These are phyloP conservation scores for Angomonas desouzai DNA, from an alignment of 208 protist species.

Conservation along the genomic window DNA sequence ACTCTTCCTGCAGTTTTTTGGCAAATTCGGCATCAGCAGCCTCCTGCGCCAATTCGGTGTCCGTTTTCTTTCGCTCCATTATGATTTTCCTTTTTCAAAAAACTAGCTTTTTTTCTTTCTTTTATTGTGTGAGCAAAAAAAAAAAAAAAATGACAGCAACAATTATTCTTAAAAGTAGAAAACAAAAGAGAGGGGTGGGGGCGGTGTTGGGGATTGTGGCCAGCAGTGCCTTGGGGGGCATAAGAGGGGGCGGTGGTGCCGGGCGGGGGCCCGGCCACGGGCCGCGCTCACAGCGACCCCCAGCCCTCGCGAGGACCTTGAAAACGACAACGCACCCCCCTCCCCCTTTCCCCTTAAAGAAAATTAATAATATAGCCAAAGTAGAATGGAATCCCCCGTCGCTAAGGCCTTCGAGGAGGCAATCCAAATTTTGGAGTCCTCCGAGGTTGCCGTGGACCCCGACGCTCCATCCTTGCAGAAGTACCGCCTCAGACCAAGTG, in stretches of 20 bases:
- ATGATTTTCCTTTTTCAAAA: slow-evolving; percentile 8
- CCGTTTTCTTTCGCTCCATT: slow-evolving; percentile 32
- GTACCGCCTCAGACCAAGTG: slow-evolving; percentile 43
- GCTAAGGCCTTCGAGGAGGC: slow-evolving; percentile 25
- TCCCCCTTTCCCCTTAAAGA: not conserved
- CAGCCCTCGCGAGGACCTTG: too few relatives aligned
- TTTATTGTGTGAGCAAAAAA: not conserved
- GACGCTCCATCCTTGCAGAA: slow-evolving; percentile 28
- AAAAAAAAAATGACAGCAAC: slow-evolving; percentile 6
- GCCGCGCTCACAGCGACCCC: too few relatives aligned
- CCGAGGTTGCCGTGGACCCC: slow-evolving; percentile 22
- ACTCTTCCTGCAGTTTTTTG: slow-evolving; percentile 53
- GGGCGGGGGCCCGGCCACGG: too few relatives aligned
- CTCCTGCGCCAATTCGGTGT: slow-evolving; percentile 41
- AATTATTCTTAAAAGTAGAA: too few relatives aligned
- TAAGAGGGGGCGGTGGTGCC: too few relatives aligned
- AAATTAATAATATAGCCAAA: not conserved
- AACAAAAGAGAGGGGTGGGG: too few relatives aligned
- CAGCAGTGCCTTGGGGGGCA: too few relatives aligned
- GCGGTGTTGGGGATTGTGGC: too few relatives aligned
- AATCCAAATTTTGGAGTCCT: slow-evolving; percentile 26
- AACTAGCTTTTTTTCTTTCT: slow-evolving; percentile 10
- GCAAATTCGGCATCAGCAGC: slow-evolving; percentile 52
- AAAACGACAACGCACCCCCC: too few relatives aligned
- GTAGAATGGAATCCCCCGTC: not conserved